Evolutionary conservation across 1,284 basidiomycete genomes (phyloP).

Genomic region (Pisolithus thermaeus): DNA sequence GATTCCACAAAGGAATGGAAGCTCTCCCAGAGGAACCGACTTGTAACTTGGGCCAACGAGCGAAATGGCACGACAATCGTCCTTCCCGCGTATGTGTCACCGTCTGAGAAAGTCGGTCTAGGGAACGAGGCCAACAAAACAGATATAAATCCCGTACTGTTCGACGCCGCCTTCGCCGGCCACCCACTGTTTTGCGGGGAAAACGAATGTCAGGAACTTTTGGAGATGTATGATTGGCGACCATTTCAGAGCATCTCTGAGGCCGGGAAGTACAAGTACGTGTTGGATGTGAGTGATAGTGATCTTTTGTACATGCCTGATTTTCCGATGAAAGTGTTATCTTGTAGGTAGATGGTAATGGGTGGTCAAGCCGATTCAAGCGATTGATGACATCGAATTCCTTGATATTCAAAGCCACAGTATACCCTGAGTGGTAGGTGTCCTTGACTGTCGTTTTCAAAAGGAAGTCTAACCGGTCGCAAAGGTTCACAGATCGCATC

Average conservation of each 20-base stretch:
- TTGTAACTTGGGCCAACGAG: conserved; percentile 29
- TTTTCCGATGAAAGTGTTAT: background rate
- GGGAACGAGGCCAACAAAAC: conserved; percentile 35
- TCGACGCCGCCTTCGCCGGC: conserved; percentile 51
- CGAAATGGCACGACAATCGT: conserved; percentile 30
- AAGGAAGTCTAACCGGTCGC: background rate
- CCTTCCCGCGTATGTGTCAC: conserved; percentile 17
- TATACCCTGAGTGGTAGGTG: conserved; percentile 54
- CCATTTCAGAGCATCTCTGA: conserved; percentile 36
- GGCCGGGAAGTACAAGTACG: conserved; percentile 23
- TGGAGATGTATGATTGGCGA: conserved; percentile 43
- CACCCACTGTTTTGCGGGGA: conserved; percentile 40
- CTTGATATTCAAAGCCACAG: conserved; percentile 52
- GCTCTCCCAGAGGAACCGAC: conserved; percentile 40
- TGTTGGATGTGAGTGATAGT: conserved; percentile 4
- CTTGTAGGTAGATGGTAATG: conserved; percentile 53
- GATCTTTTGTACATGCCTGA: background rate
- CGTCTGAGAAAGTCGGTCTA: conserved; percentile 25
- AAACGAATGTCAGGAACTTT: conserved; percentile 38
- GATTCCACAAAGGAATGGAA: conserved; percentile 40
- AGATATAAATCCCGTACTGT: conserved; percentile 40
- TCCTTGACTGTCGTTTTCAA: background rate
- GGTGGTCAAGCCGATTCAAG: conserved; percentile 62
- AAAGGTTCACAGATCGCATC: conserved; percentile 38
- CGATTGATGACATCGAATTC: conserved; percentile 55